Conservation (phyloP, 495 filamentous ascomycete genomes). For the Aspergillus hancockii region DNA sequence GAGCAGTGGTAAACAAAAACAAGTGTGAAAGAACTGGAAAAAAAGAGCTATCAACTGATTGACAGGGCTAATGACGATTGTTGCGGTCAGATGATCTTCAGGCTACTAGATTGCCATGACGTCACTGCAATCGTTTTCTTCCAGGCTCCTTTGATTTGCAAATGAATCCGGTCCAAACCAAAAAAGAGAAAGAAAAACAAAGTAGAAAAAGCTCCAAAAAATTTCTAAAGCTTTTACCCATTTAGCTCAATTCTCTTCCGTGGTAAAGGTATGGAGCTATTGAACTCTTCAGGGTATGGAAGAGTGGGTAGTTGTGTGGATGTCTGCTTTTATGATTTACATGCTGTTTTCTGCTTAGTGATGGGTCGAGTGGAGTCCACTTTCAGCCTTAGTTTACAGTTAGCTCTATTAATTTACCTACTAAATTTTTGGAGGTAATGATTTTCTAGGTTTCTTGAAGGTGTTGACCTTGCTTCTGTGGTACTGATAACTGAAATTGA, state of each 20-base stretch:
- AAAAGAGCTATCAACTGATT: not conserved
- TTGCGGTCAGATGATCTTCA: constrained; percentile 1
- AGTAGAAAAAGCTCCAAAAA: not conserved
- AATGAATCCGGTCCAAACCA: not conserved
- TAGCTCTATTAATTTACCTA: not conserved
- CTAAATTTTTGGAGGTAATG: not conserved
- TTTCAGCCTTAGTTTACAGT: not conserved
- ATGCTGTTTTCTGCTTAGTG: constrained; percentile 1
- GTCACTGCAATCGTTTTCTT: not conserved
- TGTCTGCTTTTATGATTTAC: not conserved
- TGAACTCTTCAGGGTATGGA: constrained; percentile 4
- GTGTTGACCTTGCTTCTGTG: not conserved
- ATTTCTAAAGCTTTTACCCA: not conserved
- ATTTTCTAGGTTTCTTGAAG: not conserved
- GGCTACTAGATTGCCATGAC: not conserved
- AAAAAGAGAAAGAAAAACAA: not conserved
- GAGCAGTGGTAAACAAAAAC: not conserved
- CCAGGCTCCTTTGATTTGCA: not conserved
- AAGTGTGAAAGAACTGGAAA: too few species aligned
- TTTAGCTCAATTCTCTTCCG: not conserved
- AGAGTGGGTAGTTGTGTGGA: not conserved
- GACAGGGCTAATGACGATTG: not conserved
- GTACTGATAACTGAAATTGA: not conserved
- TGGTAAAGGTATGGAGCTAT: constrained; percentile 1
- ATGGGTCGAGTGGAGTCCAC: not conserved